Conservation (phyloP, 768 basidiomycete genomes). For the Tylopilus sp. region DNA sequence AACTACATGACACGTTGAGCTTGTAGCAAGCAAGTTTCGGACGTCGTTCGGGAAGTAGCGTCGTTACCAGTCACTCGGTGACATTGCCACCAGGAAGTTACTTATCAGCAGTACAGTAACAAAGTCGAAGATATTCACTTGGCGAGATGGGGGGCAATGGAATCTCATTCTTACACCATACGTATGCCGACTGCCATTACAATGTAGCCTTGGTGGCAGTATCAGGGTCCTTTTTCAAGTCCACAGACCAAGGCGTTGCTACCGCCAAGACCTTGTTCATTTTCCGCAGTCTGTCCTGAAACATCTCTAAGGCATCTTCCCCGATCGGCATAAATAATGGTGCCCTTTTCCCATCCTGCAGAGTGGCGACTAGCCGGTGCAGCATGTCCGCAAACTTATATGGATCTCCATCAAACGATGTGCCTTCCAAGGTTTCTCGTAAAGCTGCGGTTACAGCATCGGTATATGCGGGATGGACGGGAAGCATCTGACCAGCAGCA, state of each 20-base stretch:
- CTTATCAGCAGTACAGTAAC: too few relatives aligned
- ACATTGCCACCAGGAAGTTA: too few relatives aligned
- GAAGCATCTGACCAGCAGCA: not conserved
- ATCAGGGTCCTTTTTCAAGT: slow-evolving; percentile 7
- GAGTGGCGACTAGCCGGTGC: not conserved
- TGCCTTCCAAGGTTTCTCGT: not conserved
- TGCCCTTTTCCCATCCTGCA: not conserved
- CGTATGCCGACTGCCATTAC: not conserved
- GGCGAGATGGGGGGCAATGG: too few relatives aligned
- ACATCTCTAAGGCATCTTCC: slow-evolving; percentile 7
- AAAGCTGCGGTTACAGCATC: not conserved
- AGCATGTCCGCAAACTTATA: slow-evolving; percentile 14
- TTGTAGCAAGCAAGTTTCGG: too few relatives aligned
- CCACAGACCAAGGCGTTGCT: slow-evolving; percentile 2
- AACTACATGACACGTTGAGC: too few relatives aligned
- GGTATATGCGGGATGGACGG: slow-evolving; percentile 8
- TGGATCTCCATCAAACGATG: slow-evolving; percentile 8
- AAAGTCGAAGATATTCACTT: too few relatives aligned
- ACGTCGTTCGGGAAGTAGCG: too few relatives aligned
- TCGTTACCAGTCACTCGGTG: too few relatives aligned
- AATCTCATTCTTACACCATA: not conserved
- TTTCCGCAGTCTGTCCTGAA: not conserved
- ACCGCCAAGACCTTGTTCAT: not conserved
- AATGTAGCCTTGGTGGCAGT: not conserved
- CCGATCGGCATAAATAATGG: slow-evolving; percentile 10